Evolutionary conservation across 257 asterid species (phyloP), one percentile per base, ranked within the genome.

Genomic region (Thymus quinquecostatus): DNA sequence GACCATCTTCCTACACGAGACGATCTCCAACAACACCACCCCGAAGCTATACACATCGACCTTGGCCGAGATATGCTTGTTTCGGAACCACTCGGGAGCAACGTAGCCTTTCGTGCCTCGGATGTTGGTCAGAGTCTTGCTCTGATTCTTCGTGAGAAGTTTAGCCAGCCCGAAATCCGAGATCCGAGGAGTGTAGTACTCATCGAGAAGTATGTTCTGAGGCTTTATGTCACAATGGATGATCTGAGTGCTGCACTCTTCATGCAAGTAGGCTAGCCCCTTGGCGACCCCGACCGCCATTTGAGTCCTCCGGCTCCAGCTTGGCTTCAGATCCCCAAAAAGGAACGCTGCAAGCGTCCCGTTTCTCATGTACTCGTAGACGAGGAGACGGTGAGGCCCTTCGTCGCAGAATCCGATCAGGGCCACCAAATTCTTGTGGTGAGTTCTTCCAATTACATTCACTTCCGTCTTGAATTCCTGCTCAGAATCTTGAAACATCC

Each of bases 21-120:
- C n/a, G n/a, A n/a, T n/a, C 81, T 87, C 93, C 5, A 85, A 34
- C 3, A 86, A 38, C 64, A 87, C 41, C 34, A 89, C 89, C 0
- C 93, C 89, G 4, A 85, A 86, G 59, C 92, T 86, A 43, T 86
- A 89, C 1, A 86, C 96, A 67, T 82, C 95, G 0, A 80, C 90
- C 61, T 82, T 88, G 2, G 40, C 74, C 0, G 72, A 81, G 34
- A 88, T 36, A 53, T 56, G 74, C 8, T 48, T 76, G 79, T 88
- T 82, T 70, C 85, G 74, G 49, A 79, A 81, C 95, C 95, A 86
- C 62, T 86, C 92, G 0, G 95, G 95, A 8, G 86, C 88, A 4
- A 88, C 85, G 36, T 88, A 86, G 2, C 95, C 90, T 60, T 79
- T 86, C 4, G 87, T 86, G 14, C 92, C 92, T 49, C 95, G 69